Base-by-base conservation (phyloP, 2,329 filamentous ascomycete species). In the Ceratocystis albifundus region DNA sequence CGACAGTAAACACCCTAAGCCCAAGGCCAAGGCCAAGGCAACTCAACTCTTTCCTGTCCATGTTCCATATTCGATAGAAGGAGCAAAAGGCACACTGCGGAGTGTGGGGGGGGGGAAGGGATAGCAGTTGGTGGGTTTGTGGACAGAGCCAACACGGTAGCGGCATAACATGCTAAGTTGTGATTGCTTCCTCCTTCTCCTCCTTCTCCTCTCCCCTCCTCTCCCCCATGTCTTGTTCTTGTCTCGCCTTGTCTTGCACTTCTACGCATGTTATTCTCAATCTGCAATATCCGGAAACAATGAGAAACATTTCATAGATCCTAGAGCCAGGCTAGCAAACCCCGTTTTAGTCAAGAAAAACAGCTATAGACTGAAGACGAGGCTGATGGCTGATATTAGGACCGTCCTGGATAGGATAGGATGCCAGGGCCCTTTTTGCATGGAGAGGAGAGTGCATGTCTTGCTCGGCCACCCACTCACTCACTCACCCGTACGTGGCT, bases 341-440 rank as follows among this genome's bases (percentile, higher is more conserved):
- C 32, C 45, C 59, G 45, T 65, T 32, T 64, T 20, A 44, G 46
- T 44, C 30, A 17, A 65, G n/a, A n/a, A 46, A 65, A 59, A 65
- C 61, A 65, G 64, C 55, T 46, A 65, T 53, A 65, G 44, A 17
- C 32, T 59, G 64, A 65, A 45, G 50, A 46, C 20, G 32, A 65
- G 64, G 48, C 62, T 53, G 44, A 65, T 48, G 64, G 48, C 62
- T 53, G 44, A 65, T 48, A 32, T 57, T 20, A 4, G 22, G 53
- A 57, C 17, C 25, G 25, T 17, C 17, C 6, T 17, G 53, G 53
- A 28, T 25, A 57, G 53, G 53, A 28, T 25, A 57, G 53, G 53
- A 57, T 57, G 25, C 53, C 30, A 32, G 53, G 25, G 53, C 53
- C 53, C 53, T 57, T 57, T 25, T 32, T 57, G 53, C 53, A 57